These are phyloP conservation scores for Chaetomiaceae sp. DNA, from an alignment of 2,329 filamentous ascomycete genomes.

Conservation along the genomic window DNA sequence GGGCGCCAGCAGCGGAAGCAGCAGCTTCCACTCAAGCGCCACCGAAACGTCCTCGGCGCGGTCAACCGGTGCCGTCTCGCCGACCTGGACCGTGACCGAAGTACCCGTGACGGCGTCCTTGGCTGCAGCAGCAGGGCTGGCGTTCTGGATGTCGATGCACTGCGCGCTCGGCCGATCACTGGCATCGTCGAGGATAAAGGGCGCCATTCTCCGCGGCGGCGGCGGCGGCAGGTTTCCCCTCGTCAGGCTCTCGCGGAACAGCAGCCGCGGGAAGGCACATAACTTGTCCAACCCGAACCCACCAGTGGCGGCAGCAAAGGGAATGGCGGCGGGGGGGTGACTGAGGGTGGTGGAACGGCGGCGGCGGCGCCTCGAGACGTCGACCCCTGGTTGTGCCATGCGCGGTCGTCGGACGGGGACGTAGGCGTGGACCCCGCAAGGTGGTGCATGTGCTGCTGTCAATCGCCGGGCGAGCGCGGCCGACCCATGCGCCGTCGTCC, in stretches of 20 bases:
- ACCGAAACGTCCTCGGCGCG: constrained; percentile 24
- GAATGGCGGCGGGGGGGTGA: neutral
- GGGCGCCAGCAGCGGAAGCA: constrained; percentile 26
- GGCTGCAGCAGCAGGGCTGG: neutral
- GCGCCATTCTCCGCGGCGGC: constrained; percentile 16
- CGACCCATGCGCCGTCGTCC: too few relatives aligned
- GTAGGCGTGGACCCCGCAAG: constrained; percentile 3
- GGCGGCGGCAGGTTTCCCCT: neutral
- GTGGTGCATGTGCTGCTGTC: too few relatives aligned
- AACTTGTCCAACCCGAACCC: neutral
- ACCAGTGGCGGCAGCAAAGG: neutral
- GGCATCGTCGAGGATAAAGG: constrained; percentile 15
- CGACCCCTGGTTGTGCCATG: neutral
- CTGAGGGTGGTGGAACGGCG: too few relatives aligned
- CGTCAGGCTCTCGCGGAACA: neutral
- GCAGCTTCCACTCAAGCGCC: constrained; percentile 34
- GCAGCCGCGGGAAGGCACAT: constrained; percentile 1
- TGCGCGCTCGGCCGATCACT: constrained; percentile 1
- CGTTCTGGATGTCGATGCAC: neutral
- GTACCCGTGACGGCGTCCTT: neutral
- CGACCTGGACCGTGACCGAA: too few relatives aligned
- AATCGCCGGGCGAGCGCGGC: neutral
- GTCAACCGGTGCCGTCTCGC: constrained; percentile 11
- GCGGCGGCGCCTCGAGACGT: neutral
- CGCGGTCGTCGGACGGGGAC: neutral